Evolutionary conservation across 2,329 filamentous ascomycete genomes (phyloP).

Genomic region (Aspergillus spinulosporus): DNA sequence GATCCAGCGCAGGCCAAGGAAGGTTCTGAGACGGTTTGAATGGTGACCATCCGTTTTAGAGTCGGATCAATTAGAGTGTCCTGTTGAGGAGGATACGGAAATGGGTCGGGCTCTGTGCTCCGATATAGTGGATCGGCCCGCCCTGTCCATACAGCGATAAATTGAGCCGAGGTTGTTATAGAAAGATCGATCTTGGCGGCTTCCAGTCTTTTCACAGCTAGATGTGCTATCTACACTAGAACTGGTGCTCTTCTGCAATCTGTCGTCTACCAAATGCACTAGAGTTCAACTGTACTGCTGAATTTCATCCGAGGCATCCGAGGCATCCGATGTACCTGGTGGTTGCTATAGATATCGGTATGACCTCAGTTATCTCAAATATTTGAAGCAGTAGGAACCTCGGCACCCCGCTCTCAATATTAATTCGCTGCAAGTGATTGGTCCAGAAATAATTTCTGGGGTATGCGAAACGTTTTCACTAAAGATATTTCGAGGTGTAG

Average conservation of each 20-base stretch:
- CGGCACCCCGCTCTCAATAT: neutral
- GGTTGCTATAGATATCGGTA: too few relatives aligned
- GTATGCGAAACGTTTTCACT: too few relatives aligned
- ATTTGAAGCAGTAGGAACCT: neutral
- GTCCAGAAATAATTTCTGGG: neutral
- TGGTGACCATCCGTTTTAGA: neutral
- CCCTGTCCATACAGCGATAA: neutral
- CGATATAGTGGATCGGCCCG: neutral
- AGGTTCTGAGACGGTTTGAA: neutral
- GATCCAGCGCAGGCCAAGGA: constrained; percentile 12
- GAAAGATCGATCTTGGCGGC: too few relatives aligned
- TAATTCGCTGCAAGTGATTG: neutral
- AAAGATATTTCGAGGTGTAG: too few relatives aligned
- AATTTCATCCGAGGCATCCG: too few relatives aligned
- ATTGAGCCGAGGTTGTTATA: neutral
- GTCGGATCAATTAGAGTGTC: neutral
- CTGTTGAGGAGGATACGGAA: neutral
- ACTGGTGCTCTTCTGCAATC: too few relatives aligned
- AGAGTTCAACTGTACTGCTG: too few relatives aligned
- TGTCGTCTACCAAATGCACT: too few relatives aligned
- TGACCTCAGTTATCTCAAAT: too few relatives aligned
- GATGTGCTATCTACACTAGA: too few relatives aligned
- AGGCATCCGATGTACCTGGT: too few relatives aligned
- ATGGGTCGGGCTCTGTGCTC: neutral
- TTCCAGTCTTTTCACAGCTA: too few relatives aligned